These are phyloP conservation scores for Rhazya stricta DNA, from an alignment of 257 asterid species.

Conservation along the genomic window DNA sequence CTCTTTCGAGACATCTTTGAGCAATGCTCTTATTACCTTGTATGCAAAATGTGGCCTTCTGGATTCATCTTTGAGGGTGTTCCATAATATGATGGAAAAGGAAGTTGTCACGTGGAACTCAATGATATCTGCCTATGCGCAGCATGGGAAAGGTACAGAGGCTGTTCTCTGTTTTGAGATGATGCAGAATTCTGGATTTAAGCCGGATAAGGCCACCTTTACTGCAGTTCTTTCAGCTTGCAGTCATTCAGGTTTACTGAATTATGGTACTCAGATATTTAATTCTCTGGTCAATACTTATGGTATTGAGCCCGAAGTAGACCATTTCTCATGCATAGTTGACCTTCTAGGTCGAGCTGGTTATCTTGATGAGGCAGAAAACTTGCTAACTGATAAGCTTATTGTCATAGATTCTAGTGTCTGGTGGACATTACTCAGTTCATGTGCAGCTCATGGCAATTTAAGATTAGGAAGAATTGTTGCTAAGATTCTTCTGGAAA, in stretches of 20 bases:
- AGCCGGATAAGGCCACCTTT: conserved; percentile 73
- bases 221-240: conserved; percentile 85
- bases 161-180: conserved; percentile 57
- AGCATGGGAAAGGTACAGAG: conserved; percentile 64
- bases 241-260: conserved; percentile 73
- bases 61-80: conserved; percentile 48
- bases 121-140: conserved; percentile 66
- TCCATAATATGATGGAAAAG: conserved; percentile 39
- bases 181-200: conserved; percentile 40
- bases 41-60: conserved; percentile 72
- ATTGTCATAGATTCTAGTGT: conserved; percentile 43
- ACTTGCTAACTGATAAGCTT: conserved; percentile 34
- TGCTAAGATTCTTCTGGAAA: conserved; percentile 50
- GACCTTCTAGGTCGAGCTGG: conserved; percentile 79
- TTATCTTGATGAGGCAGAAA: conserved; percentile 59
- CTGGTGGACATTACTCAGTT: conserved; percentile 82
- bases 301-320: conserved; percentile 47
- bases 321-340: conserved; percentile 68
- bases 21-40: conserved; percentile 60
- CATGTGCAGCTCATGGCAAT: conserved; percentile 58
- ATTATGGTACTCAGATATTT: conserved; percentile 55
- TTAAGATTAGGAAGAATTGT: conserved; percentile 54
- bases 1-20: conserved; percentile 45
- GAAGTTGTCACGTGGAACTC: conserved; percentile 80
- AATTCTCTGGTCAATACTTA: conserved; percentile 43